These are phyloP conservation scores for Stephania cephalantha DNA, from an alignment of 164 flowering plant genomes.

Conservation along the genomic window DNA sequence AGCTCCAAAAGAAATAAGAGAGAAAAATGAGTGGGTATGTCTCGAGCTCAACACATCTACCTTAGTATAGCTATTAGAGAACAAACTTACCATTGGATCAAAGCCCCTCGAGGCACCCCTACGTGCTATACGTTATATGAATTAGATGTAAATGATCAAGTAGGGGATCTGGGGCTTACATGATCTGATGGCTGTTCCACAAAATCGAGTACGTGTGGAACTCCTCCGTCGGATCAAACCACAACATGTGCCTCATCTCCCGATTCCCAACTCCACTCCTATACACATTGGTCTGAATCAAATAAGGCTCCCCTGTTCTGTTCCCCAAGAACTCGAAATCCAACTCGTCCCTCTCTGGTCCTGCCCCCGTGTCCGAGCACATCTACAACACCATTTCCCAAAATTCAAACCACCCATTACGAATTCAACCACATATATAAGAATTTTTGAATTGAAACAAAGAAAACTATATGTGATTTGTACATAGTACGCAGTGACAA, in stretches of 20 bases:
- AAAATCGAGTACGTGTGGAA: constrained; percentile 69
- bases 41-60: too few species aligned
- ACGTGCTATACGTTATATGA: too few species aligned
- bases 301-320: constrained; percentile 67
- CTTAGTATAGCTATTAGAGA: too few species aligned
- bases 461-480: constrained; percentile 17
- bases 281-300: constrained; percentile 81
- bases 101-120: too few species aligned
- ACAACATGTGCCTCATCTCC: constrained; percentile 84
- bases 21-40: too few species aligned
- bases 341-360: constrained; percentile 77
- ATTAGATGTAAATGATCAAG: too few species aligned
- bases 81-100: too few species aligned
- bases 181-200: constrained; percentile 65
- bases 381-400: constrained; percentile 39
- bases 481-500: constrained; percentile 92
- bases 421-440: background rate
- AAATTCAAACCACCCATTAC: background rate
- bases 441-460: background rate
- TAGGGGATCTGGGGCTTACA: constrained; percentile 33
- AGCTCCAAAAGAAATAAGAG: too few species aligned
- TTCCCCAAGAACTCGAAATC: constrained; percentile 97
- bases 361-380: constrained; percentile 78
- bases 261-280: constrained; percentile 71
- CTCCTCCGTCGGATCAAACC: constrained; percentile 92